Conservation (phyloP, 352 stramenopile genomes). For the Phytopythium kandeliae region DNA sequence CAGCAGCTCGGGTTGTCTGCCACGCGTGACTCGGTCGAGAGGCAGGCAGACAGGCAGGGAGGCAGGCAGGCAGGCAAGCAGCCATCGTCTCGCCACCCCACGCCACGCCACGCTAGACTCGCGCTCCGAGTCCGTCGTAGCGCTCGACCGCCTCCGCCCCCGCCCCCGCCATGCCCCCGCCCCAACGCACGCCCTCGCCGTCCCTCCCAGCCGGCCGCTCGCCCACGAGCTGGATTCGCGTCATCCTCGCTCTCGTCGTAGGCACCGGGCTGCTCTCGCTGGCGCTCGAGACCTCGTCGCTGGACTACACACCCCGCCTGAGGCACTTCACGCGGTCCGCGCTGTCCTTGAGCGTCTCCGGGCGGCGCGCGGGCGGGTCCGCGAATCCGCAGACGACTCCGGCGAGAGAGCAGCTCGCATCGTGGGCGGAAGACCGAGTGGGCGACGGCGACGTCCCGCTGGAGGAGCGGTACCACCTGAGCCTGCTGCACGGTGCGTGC, state of each 20-base stretch:
- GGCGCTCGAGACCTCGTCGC: slow-evolving; percentile 20
- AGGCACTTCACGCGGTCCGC: slow-evolving; percentile 13
- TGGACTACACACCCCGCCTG: slow-evolving; percentile 23
- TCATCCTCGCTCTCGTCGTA: slow-evolving; percentile 22
- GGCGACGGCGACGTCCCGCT: slow-evolving; percentile 14
- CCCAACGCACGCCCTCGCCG: not conserved
- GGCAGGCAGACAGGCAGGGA: too few species aligned
- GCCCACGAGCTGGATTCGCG: slow-evolving; percentile 19
- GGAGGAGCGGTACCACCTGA: slow-evolving; percentile 39
- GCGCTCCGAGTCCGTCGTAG: not conserved
- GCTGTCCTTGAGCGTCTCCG: slow-evolving; percentile 2
- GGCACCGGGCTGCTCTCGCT: slow-evolving; percentile 21
- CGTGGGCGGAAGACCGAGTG: not conserved
- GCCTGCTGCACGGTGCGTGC: slow-evolving; percentile 42
- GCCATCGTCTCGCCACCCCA: too few species aligned
- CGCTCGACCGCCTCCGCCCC: not conserved
- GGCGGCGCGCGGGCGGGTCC: not conserved
- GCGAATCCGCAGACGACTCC: not conserved
- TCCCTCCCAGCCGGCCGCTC: not conserved
- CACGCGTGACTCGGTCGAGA: too few species aligned
- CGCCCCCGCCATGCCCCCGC: not conserved
- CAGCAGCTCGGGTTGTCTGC: too few species aligned
- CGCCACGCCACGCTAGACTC: too few species aligned
- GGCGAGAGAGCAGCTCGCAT: not conserved
- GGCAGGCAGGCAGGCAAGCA: too few species aligned